Percentiles rank a stretch among this genome's conserved stretches.
Conservation (phyloP, 129 eudicot genomes). For the Pulicaria dysenterica region DNA sequence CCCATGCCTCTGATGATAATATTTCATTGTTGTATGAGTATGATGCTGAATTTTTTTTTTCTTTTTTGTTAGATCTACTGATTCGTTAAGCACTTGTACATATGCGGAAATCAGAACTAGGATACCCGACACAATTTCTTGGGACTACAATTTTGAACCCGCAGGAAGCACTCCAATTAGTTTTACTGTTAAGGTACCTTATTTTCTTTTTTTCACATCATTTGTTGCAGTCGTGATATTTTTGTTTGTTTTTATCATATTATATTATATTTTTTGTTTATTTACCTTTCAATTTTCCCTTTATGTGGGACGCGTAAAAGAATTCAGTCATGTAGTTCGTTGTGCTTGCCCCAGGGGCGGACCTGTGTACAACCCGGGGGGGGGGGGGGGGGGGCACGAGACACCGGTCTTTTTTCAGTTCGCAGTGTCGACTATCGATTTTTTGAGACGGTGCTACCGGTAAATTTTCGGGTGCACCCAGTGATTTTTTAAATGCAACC, state of each 20-base stretch:
- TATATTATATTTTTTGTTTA: no score
- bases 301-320: no score
- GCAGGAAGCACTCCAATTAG: slow-evolving; percentile 89
- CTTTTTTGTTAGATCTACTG: slow-evolving; percentile 62
- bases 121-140: slow-evolving; percentile 89
- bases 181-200: slow-evolving; percentile 80
- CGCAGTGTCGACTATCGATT: no score
- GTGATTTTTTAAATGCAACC: no score
- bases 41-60: not conserved
- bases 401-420: no score
- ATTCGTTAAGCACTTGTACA: slow-evolving; percentile 73
- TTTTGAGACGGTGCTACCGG: no score
- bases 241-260: not conserved
- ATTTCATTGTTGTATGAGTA: not conserved
- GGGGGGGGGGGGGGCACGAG: no score
- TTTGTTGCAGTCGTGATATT: not conserved
- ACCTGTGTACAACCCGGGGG: no score
- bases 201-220: slow-evolving; percentile 17
- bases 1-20: not conserved
- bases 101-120: slow-evolving; percentile 96
- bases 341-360: no score
- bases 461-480: no score
- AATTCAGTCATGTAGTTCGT: no score
- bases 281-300: no score
- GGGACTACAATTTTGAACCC: slow-evolving; percentile 99